Evolutionary conservation across 306 rosid genomes (phyloP).

Genomic region (Vachellia pachyceras): DNA sequence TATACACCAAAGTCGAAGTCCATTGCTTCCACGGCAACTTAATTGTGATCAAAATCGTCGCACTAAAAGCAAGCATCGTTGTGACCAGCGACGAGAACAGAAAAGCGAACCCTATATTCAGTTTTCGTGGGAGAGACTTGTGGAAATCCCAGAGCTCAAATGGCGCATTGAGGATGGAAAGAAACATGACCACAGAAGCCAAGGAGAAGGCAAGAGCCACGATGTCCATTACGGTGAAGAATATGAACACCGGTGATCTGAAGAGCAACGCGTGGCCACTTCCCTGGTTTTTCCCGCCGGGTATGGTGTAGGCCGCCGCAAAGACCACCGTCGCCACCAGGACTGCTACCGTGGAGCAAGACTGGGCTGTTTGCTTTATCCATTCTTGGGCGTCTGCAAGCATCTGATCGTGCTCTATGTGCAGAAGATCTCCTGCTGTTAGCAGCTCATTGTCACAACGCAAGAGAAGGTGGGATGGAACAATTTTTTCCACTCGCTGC

Average conservation of each 20-base stretch:
- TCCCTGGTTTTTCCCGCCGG: too few relatives aligned
- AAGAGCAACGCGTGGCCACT: too few relatives aligned
- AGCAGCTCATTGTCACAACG: too few relatives aligned
- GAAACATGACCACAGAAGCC: constrained; percentile 49
- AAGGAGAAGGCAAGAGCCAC: constrained; percentile 41
- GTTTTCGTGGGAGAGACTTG: constrained; percentile 31
- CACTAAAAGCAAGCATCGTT: constrained; percentile 44
- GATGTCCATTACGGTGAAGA: constrained; percentile 45
- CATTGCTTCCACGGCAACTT: background rate
- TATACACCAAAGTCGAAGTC: background rate
- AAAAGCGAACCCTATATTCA: constrained; percentile 34
- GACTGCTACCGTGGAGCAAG: constrained; percentile 42
- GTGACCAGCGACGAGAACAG: constrained; percentile 39
- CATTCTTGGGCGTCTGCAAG: constrained; percentile 34
- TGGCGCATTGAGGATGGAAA: constrained; percentile 41
- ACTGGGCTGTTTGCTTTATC: constrained; percentile 29
- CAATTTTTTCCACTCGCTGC: constrained; percentile 36
- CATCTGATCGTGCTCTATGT: background rate
- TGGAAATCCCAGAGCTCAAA: constrained; percentile 38
- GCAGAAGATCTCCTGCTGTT: constrained; percentile 28
- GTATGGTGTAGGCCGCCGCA: constrained; percentile 42
- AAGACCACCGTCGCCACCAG: constrained; percentile 47
- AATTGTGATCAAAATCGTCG: constrained; percentile 35
- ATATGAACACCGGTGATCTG: constrained; percentile 21
- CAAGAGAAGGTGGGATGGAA: background rate